Base-by-base conservation (phyloP, 1,284 basidiomycete species). In the Vanrija sp. region DNA sequence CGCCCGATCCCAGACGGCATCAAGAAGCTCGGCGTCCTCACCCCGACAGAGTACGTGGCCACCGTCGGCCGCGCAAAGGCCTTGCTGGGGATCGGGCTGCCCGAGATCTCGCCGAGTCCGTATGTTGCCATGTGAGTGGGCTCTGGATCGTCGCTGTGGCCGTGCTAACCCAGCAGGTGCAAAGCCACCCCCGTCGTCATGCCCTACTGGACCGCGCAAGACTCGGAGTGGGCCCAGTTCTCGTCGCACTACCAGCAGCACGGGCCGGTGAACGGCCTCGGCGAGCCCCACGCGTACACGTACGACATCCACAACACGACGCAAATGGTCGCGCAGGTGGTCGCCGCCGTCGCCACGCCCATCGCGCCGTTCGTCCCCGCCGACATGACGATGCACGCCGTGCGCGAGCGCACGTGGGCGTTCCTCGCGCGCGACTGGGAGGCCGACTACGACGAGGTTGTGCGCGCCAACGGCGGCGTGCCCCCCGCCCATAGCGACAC, bases 171-270 rank as follows among this genome's bases (percentile, higher is more conserved):
- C 71, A n/a, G n/a, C 2, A 46, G 73, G 62, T 72, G 54, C 51
- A 68, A 70, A 55, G 74, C 67, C 14, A 71, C 67, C 4, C 74
- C 74, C 1, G 67, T 71, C 20, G 64, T 76, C 15, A 49, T 76
- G 18, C 72, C 74, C 2, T 67, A 67, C 56, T 65, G 64, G 36
- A 23, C 10, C 9, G 16, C 24, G 12, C 42, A 43, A 6, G 15
- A 14, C 5, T 39, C 43, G n/a, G 19, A 14, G 0, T 47, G 50
- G 48, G 14, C 27, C 8, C 14, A n/a, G 27, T 57, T 36, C 36
- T 20, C 19, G 37, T 35, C 18, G 31, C 18, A 3, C 9, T 42
- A 43, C 27, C 14, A 22, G 12, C 73, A 75, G 52, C 71, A 73
- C 51, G 72, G 71, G 15, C 71, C 71, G 18, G 69, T 68, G 2